Conservation (phyloP, 2,329 filamentous ascomycete species). For the Trichocomaceae sp. region DNA sequence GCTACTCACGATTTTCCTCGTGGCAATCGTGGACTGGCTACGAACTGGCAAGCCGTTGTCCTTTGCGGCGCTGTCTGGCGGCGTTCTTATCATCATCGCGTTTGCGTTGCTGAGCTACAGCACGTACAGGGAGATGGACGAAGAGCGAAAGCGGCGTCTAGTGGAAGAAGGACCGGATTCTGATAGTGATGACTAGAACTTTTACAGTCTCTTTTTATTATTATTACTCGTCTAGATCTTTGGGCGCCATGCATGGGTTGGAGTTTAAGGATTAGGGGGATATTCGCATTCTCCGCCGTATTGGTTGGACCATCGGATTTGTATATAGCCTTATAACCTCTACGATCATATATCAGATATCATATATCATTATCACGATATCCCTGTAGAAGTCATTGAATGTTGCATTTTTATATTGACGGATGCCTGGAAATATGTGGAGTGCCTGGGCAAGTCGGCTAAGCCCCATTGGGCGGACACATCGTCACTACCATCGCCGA, state of each 20-base stretch:
- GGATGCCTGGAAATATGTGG: conserved; percentile 6
- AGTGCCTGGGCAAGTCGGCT: conserved; percentile 1
- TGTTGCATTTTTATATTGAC: not conserved
- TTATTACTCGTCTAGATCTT: not conserved
- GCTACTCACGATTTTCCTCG: conserved; percentile 91
- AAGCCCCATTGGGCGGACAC: conserved; percentile 14
- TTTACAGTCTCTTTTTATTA: not conserved
- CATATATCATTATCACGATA: not conserved
- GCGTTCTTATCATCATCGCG: conserved; percentile 76
- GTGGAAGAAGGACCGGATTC: conserved; percentile 38
- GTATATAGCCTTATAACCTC: too few relatives aligned
- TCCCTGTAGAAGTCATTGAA: too few relatives aligned
- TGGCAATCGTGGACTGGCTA: conserved; percentile 84
- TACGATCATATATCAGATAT: not conserved
- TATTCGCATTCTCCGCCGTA: not conserved
- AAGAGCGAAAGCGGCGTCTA: conserved; percentile 62
- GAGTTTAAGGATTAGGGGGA: not conserved
- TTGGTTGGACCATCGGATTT: not conserved
- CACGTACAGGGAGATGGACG: conserved; percentile 86
- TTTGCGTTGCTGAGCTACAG: conserved; percentile 86
- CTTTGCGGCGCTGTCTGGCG: conserved; percentile 70
- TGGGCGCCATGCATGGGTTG: conserved; percentile 3
- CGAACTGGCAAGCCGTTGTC: conserved; percentile 71
- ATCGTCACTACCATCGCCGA: conserved; percentile 12
- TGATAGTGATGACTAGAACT: conserved; percentile 37